Evolutionary conservation across 306 rosid genomes (phyloP).

Genomic region (Sicyos baderoa): DNA sequence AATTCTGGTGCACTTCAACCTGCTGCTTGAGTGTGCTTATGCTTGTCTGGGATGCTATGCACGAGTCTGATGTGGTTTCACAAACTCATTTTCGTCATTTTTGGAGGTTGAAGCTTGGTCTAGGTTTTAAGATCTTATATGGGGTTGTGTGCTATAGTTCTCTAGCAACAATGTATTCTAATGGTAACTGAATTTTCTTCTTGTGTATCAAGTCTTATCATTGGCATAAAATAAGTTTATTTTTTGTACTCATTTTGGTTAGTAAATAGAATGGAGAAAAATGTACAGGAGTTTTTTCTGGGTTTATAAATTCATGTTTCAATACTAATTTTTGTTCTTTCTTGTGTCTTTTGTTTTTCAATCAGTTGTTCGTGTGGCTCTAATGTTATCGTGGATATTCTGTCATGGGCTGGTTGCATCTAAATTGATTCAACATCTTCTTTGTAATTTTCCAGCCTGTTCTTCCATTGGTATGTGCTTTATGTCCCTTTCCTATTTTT

Average conservation of each 20-base stretch:
- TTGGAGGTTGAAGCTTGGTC: slow-evolving; percentile 42
- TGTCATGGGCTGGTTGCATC: slow-evolving; percentile 78
- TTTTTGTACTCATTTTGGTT: neutral
- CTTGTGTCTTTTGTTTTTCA: slow-evolving; percentile 3
- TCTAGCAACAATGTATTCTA: slow-evolving; percentile 37
- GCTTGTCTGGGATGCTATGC: slow-evolving; percentile 36
- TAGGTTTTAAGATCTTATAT: slow-evolving; percentile 37
- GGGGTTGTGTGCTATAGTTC: slow-evolving; percentile 35
- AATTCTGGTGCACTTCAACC: slow-evolving; percentile 81
- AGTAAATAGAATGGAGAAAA: neutral
- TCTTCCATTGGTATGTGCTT: slow-evolving; percentile 70
- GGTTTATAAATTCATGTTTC: neutral
- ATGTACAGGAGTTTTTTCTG: neutral
- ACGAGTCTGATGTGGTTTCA: slow-evolving; percentile 8
- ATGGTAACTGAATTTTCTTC: slow-evolving; percentile 39
- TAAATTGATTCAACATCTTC: slow-evolving; percentile 62
- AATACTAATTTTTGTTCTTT: slow-evolving; percentile 3
- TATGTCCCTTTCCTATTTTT: neutral
- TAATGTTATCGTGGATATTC: slow-evolving; percentile 62
- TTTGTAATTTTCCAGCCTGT: slow-evolving; percentile 70
- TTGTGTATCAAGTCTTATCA: neutral
- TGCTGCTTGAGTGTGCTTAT: slow-evolving; percentile 56
- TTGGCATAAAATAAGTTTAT: neutral
- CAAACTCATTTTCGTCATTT: neutral
- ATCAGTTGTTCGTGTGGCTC: slow-evolving; percentile 42